Percentiles rank a stretch among this genome's conserved stretches.
Evolutionary conservation across 768 basidiomycete species (phyloP).

Genomic region (Trametes maxima): DNA sequence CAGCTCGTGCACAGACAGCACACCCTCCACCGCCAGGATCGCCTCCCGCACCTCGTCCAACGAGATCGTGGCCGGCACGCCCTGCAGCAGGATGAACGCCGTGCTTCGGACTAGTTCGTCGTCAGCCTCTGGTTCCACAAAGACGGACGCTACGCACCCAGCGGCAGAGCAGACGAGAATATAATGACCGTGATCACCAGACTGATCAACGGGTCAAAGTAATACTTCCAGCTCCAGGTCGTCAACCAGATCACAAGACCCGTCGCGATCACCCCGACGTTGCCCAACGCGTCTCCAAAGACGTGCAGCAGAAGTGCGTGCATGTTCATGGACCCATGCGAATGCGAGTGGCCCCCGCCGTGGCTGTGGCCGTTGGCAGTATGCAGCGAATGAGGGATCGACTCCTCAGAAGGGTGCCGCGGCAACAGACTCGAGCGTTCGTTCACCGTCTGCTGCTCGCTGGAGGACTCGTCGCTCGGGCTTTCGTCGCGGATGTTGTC

Average conservation of each 20-base stretch:
- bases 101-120: conserved; percentile 72
- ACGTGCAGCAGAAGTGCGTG: conserved; percentile 93
- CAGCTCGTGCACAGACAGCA: conserved; percentile 87
- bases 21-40: conserved; percentile 83
- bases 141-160: conserved; percentile 51
- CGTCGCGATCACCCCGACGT: conserved; percentile 95
- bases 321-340: conserved; percentile 89
- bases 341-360: conserved; percentile 22
- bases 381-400: conserved; percentile 16
- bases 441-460: conserved; percentile 11
- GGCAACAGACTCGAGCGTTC: conserved; percentile 29
- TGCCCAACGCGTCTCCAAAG: conserved; percentile 94
- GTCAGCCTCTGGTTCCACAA: background rate
- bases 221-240: conserved; percentile 81
- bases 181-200: conserved; percentile 95
- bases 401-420: conserved; percentile 14
- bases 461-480: conserved; percentile 4
- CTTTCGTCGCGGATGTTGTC: conserved; percentile 13
- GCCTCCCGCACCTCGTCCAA: conserved; percentile 86
- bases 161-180: conserved; percentile 91
- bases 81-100: conserved; percentile 93
- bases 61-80: conserved; percentile 87
- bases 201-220: conserved; percentile 92
- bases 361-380: conserved; percentile 10
- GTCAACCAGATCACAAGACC: conserved; percentile 95